A percentile compares a stretch with the other conserved stretches of the same genome.
Conservation (phyloP, 2,329 filamentous ascomycete genomes). For the Aspergillus pseudoglaucus region DNA sequence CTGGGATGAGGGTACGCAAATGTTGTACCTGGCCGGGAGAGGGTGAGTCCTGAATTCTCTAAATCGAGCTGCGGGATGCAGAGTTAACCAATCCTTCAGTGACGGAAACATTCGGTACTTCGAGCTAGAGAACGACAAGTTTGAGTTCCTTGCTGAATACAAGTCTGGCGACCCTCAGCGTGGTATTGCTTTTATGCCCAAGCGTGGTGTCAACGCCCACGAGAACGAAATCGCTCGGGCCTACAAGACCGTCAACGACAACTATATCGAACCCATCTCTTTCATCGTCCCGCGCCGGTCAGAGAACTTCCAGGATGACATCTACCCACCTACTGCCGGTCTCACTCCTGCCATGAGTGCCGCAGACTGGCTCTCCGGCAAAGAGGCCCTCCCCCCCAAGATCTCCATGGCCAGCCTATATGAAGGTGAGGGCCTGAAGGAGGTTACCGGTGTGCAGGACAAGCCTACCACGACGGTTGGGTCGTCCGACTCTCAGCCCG, state of each 20-base stretch:
- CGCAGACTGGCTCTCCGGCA: constrained; percentile 79
- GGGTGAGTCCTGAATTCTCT: constrained; percentile 55
- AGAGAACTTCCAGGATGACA: constrained; percentile 94
- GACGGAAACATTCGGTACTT: constrained; percentile 99
- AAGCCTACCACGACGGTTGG: constrained; percentile 28
- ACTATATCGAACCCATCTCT: constrained; percentile 91
- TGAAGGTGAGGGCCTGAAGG: constrained; percentile 72
- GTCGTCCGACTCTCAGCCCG: constrained; percentile 46
- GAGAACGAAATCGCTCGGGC: constrained; percentile 94
- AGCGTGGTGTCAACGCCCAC: constrained; percentile 91
- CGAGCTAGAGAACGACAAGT: constrained; percentile 97
- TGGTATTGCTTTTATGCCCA: constrained; percentile 88
- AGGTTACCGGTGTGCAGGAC: constrained; percentile 52
- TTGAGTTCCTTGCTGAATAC: constrained; percentile 94
- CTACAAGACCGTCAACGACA: constrained; percentile 95
- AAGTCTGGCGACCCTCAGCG: constrained; percentile 94
- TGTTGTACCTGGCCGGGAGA: constrained; percentile 93
- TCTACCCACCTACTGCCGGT: constrained; percentile 82
- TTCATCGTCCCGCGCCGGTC: constrained; percentile 93
- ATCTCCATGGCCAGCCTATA: constrained; percentile 91
- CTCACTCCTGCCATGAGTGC: constrained; percentile 72
- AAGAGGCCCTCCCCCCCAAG: constrained; percentile 77
- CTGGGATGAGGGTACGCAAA: constrained; percentile 96
- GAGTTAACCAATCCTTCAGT: constrained; percentile 40
- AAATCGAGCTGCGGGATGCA: not conserved